Evolutionary conservation across 495 filamentous ascomycete genomes (phyloP), one percentile per base, ranked within the genome.

Genomic region (Lasiosphaeriaceae sp.): DNA sequence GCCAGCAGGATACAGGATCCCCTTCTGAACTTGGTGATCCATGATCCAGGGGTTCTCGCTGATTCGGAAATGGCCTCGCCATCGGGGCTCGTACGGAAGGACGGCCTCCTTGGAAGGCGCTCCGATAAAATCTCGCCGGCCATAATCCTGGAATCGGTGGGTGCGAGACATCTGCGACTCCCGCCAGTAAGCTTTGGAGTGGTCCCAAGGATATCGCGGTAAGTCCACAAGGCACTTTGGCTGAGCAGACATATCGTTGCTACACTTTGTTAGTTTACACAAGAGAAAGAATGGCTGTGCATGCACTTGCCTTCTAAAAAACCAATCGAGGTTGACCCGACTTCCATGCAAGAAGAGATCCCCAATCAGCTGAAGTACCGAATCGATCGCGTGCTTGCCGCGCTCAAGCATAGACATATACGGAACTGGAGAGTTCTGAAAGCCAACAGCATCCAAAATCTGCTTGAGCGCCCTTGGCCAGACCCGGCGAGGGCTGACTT

Each of bases 381-480:
- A 59, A 3, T 62, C 57, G 2, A 55, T 53, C 17, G 58, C 68
- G 17, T 72, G 63, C 34, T 66, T 64, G 2, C 66, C 66, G 2
- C 73, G 70, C n/a, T 57, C 50, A 55, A 77, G 50, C 54, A 50
- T 55, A 0, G 65, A 66, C 17, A 16, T 21, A 21, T 70, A 74
- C 14, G 59, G 56, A 35, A 72, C 49, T 29, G 48, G 48, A 6
- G 26, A 37, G 45, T 45, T 43, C 23, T 29, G 12, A 11, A 35
- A 34, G 24, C 24, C 39, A 17, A 57, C 60, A 21, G 46, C 43
- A 21, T 66, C 62, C 23, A 82, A 52, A 34, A 78, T 83, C 56
- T 84, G 72, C 21, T 68, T 68, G n/a, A 83, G 46, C 0, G 83
- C 81, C 0, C 73, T 76, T 52, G 77, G 69, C 0, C 87, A 69